Evolutionary conservation across 2,329 filamentous ascomycete species (phyloP), one percentile per base, ranked within the genome.

Genomic region (Aspergillus tubingensis): DNA sequence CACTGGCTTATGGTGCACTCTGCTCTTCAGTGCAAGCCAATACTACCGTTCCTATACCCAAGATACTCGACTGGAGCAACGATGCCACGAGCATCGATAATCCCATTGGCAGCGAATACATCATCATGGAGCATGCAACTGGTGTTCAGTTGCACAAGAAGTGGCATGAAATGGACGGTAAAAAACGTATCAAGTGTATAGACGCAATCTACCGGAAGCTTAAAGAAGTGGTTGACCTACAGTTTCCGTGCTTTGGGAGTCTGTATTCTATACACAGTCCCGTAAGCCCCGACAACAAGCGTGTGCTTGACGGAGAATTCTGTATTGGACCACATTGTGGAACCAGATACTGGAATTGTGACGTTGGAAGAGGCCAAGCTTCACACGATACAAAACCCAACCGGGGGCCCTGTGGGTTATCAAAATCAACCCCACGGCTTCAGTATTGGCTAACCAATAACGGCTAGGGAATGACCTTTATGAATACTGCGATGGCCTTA

Each of bases 41-140:
- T 27, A 80, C 77, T 8, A 70, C 59, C 8, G 72, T 81, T 38
- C 78, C 79, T 30, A 75, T 81, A 43, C 79, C 78, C 19, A 70
- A 64, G 56, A 74, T 81, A 41, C 66, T 80, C 7, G 77, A 77
- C 62, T 82, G 78, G 77, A 77, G 67, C 65, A 67, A 78, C 60
- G 70, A 79, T 60, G 58, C 67, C 19, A 65, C 59, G 3, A 38
- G 60, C 23, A 11, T n/a, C n/a, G n/a, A 19, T 3, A 76, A 74
- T 59, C 19, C 65, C 13, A 71, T 78, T 53, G 74, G 74, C 38
- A 70, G 64, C 23, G 74, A 78, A 62, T 78, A 78, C 53, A 77
- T 78, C 30, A 78, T 79, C 21, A 77, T 77, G 72, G 71, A 77
- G 59, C 72, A 77, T 62, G 72, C 68, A 10, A 25, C 54, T 36